A percentile compares a stretch with the other conserved stretches of the same genome.
Evolutionary conservation across 2,329 filamentous ascomycete species (phyloP).

Genomic region (Hymenoscyphus repandus): DNA sequence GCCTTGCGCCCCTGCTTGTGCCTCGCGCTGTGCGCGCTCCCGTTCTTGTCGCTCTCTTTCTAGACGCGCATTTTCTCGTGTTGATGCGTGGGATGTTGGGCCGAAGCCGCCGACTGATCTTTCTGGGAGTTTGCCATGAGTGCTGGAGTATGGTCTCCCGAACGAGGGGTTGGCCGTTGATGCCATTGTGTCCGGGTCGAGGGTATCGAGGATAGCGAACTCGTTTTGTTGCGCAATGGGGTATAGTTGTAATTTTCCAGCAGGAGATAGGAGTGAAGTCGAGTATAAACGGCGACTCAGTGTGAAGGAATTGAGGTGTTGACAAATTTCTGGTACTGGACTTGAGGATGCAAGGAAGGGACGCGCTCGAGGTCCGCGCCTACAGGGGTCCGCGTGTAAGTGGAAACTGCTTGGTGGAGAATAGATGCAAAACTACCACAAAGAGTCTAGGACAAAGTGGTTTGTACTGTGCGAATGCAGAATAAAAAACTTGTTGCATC

Average conservation of each 20-base stretch:
- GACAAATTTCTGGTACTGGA: too few relatives aligned
- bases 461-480: background rate
- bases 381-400: too few relatives aligned
- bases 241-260: background rate
- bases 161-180: conserved; percentile 49
- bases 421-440: too few relatives aligned
- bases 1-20: conserved; percentile 6
- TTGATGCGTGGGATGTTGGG: conserved; percentile 18
- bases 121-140: conserved; percentile 47
- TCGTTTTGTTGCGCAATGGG: background rate
- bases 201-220: background rate
- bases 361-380: too few relatives aligned
- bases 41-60: conserved; percentile 34
- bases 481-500: background rate
- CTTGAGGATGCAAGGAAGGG: too few relatives aligned
- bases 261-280: too few relatives aligned
- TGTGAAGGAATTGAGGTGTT: too few relatives aligned
- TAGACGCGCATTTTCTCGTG: conserved; percentile 35
- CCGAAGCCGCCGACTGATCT: conserved; percentile 36
- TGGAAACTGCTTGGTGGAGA: too few relatives aligned
- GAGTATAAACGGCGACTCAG: too few relatives aligned
- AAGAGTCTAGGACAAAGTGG: background rate
- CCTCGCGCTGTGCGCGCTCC: conserved; percentile 23
- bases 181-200: conserved; percentile 28
- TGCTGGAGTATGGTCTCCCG: conserved; percentile 33